Conservation (phyloP, 1,284 basidiomycete species). For the Retiboletus fuscus region DNA sequence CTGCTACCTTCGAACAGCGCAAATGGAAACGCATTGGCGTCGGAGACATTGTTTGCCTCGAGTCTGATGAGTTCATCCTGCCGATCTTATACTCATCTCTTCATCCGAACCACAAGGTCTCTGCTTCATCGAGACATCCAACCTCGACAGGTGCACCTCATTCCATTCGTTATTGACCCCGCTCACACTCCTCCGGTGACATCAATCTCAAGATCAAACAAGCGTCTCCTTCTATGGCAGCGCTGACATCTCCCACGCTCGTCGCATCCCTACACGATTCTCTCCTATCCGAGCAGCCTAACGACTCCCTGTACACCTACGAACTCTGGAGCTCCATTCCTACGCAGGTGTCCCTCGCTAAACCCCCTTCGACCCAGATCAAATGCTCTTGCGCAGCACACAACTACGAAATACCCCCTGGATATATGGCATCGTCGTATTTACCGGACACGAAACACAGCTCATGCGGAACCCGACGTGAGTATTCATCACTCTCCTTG, state of each 20-base stretch:
- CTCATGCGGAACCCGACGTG: slow-evolving; percentile 96
- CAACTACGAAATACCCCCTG: slow-evolving; percentile 97
- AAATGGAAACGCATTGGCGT: slow-evolving; percentile 93
- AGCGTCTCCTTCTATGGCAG: slow-evolving; percentile 84
- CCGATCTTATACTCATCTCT: slow-evolving; percentile 92
- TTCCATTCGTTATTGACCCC: not conserved
- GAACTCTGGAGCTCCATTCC: slow-evolving; percentile 83
- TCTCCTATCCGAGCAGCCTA: slow-evolving; percentile 94
- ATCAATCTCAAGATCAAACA: slow-evolving; percentile 99
- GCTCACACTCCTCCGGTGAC: slow-evolving; percentile 67
- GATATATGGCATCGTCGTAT: slow-evolving; percentile 94
- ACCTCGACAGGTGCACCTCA: slow-evolving; percentile 88
- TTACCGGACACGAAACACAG: slow-evolving; percentile 98
- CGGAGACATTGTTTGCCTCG: slow-evolving; percentile 92
- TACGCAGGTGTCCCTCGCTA: no score
- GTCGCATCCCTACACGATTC: slow-evolving; percentile 84
- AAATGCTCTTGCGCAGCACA: slow-evolving; percentile 92
- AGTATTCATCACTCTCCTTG: slow-evolving; percentile 48
- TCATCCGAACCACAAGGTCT: no score
- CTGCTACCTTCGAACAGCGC: slow-evolving; percentile 76
- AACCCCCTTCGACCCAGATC: slow-evolving; percentile 88
- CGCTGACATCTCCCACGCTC: slow-evolving; percentile 82
- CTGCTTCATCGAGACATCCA: slow-evolving; percentile 98
- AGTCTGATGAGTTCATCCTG: slow-evolving; percentile 95
- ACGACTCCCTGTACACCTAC: slow-evolving; percentile 97